Base-by-base conservation (phyloP, 805 yeast species). In the Metschnikowia anglica region DNA sequence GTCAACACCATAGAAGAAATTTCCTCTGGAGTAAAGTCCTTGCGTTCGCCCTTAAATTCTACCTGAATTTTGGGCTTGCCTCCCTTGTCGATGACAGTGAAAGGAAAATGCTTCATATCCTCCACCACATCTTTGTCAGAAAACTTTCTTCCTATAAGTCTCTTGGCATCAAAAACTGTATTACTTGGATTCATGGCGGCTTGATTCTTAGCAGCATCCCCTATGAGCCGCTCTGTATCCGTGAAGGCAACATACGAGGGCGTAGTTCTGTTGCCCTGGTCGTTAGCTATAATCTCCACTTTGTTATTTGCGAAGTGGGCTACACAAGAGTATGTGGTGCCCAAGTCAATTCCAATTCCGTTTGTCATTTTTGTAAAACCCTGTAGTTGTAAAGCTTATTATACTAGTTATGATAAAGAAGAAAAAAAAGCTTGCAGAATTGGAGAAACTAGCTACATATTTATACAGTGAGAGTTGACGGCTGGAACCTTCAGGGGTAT, bases 161-260 rank as follows among this genome's bases (percentile, higher is more conserved):
- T 85, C 77, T 90, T 90, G 60, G 96, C 96, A 61, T 90, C 97
- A 61, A 90, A 90, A 48, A 90, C 90, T 34, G 97, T 90, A 79
- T 90, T 90, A 48, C 73, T 55, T 41, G 97, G 97, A 74, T 91
- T 91, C 83, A 90, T 86, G 54, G 97, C 96, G 44, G 96, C 96
- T 75, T 91, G 97, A 72, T 91, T 90, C 82, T 91, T 91, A 48
- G 97, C 98, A 56, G 97, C 96, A 72, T 89, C 97, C 70, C 97
- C 97, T 58, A 89, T 89, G 60, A 89, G 77, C 74, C 97, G 85
- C 74, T 91, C 98, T 30, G 90, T 79, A 63, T 88, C 97, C 23
- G 96, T 88, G 80, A 90, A 90, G 39, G 96, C 97, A 50, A 91
- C 97, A 66, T 86, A 90, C 26, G 97, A 89, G 27, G 97, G 97